Evolutionary conservation across 306 rosid genomes (phyloP).

Genomic region (Trifolium repens): DNA sequence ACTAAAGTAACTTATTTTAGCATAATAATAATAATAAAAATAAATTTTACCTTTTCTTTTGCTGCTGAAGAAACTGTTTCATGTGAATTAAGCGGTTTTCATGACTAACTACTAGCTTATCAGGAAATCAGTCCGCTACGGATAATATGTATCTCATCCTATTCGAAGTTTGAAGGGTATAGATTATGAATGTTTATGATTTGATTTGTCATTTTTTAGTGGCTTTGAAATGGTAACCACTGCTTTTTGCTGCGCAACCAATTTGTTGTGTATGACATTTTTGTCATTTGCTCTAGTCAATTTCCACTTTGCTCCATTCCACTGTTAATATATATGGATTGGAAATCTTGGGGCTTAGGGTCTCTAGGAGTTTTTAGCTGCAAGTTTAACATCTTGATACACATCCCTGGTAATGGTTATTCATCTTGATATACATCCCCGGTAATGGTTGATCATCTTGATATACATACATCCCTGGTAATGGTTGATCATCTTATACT

Average conservation of each 20-base stretch:
- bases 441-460: constrained; percentile 54
- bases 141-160: constrained; percentile 23
- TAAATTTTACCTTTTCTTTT: constrained; percentile 1
- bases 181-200: constrained; percentile 16
- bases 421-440: constrained; percentile 53
- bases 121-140: constrained; percentile 23
- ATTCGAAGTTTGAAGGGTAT: constrained; percentile 29
- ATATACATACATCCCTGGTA: constrained; percentile 66
- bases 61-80: constrained; percentile 27
- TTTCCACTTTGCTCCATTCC: constrained; percentile 32
- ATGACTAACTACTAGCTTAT: constrained; percentile 34
- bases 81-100: constrained; percentile 12
- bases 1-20: constrained; percentile 1
- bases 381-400: constrained; percentile 45
- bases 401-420: constrained; percentile 21
- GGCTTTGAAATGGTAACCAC: constrained; percentile 27
- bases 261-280: constrained; percentile 40
- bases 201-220: constrained; percentile 31
- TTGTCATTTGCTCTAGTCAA: constrained; percentile 38
- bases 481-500: constrained; percentile 52
- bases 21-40: not conserved
- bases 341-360: constrained; percentile 52
- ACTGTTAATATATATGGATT: constrained; percentile 45
- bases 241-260: constrained; percentile 45
- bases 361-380: constrained; percentile 47